Percentiles rank a stretch among this genome's conserved stretches.
phyloP scores from a whole-genome alignment of 768 basidiomycete species.

The Neoboletus brunneissimus region DNA sequence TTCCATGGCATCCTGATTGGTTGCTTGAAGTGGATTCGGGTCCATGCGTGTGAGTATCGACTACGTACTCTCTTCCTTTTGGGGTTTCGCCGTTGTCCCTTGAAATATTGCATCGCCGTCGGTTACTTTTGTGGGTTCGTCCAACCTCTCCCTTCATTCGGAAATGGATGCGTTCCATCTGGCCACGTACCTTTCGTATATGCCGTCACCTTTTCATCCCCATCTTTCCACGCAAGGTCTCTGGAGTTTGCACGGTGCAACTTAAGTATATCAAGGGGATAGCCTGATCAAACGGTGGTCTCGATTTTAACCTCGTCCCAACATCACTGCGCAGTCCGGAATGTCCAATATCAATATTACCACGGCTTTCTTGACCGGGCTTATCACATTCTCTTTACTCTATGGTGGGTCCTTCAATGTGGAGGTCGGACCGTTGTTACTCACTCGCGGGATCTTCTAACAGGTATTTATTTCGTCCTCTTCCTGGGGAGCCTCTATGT shows the following conservation, averaged over 20 bases:
- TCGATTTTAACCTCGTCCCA: too few relatives aligned
- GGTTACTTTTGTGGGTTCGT: too few relatives aligned
- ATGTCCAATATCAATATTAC: slow-evolving; percentile 4
- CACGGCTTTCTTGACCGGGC: slow-evolving; percentile 7
- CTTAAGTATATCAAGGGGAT: too few relatives aligned
- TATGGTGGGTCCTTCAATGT: background rate
- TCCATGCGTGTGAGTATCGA: background rate
- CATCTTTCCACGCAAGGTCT: background rate
- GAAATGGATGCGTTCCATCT: too few relatives aligned
- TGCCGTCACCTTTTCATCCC: background rate
- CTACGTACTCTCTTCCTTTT: background rate
- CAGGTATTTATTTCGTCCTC: slow-evolving; percentile 7
- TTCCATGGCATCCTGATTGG: background rate
- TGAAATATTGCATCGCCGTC: too few relatives aligned
- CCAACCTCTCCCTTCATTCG: background rate
- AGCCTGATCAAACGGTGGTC: background rate
- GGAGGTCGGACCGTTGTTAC: background rate
- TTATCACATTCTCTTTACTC: slow-evolving; percentile 6
- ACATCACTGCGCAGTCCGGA: background rate
- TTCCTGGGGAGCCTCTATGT: slow-evolving; percentile 7
- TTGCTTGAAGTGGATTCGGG: background rate
- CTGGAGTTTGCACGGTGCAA: background rate
- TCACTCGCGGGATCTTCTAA: background rate
- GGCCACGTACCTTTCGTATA: background rate
- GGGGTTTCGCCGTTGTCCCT: background rate